These are phyloP conservation scores for Flaveria linearis DNA, from an alignment of 129 eudicot species.

Conservation along the genomic window DNA sequence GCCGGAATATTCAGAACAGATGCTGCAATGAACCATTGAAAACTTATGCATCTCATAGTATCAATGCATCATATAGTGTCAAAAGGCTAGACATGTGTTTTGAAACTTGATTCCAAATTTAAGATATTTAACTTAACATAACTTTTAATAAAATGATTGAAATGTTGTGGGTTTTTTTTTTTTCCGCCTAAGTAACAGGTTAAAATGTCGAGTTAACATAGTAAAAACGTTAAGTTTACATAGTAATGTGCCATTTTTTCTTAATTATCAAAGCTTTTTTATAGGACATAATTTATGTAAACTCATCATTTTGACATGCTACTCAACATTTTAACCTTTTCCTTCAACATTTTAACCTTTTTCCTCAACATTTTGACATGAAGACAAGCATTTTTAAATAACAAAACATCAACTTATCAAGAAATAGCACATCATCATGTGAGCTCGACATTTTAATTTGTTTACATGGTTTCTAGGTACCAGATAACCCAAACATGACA, in stretches of 20 bases:
- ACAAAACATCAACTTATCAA: neutral
- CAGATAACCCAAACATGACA: too few species aligned
- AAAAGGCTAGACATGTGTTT: neutral
- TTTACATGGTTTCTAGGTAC: neutral
- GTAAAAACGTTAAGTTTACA: neutral
- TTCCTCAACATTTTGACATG: neutral
- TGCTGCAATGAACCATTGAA: slow-evolving; percentile 41
- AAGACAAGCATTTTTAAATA: neutral
- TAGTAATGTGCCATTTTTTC: neutral
- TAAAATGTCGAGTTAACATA: neutral
- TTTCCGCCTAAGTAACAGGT: neutral
- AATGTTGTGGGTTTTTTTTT: neutral
- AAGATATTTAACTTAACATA: neutral
- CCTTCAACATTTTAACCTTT: too few species aligned
- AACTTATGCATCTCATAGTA: neutral
- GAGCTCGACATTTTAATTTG: neutral
- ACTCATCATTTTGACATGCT: neutral
- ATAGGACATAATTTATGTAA: too few species aligned
- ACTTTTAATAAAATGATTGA: neutral
- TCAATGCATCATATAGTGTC: neutral
- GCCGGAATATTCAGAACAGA: slow-evolving; percentile 62
- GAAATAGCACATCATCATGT: neutral
- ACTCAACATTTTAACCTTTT: neutral
- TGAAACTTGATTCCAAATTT: neutral
- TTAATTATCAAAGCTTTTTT: neutral